Evolutionary conservation across 2,329 filamentous ascomycete genomes (phyloP).

Genomic region (Arthrobotrys entomopaga): DNA sequence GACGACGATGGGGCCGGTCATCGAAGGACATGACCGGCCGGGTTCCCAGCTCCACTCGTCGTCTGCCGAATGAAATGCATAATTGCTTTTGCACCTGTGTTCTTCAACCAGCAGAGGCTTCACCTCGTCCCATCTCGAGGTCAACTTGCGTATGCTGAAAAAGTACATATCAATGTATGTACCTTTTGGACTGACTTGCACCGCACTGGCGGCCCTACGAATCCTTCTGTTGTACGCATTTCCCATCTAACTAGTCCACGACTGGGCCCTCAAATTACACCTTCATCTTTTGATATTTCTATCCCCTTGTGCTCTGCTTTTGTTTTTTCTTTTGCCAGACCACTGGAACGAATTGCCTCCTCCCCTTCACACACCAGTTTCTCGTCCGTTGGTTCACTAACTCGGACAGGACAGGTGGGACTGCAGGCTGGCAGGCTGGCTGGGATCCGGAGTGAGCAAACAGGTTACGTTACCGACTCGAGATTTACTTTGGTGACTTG

Average conservation of each 20-base stretch:
- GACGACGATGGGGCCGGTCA: slow-evolving; percentile 20
- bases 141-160: neutral
- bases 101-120: slow-evolving; percentile 37
- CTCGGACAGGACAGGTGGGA: neutral
- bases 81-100: slow-evolving; percentile 43
- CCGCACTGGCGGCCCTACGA: slow-evolving; percentile 33
- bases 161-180: too few species aligned
- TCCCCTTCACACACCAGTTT: slow-evolving; percentile 30
- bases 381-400: slow-evolving; percentile 7
- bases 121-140: slow-evolving; percentile 49
- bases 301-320: neutral
- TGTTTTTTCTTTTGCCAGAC: slow-evolving; percentile 26
- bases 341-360: slow-evolving; percentile 16
- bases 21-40: slow-evolving; percentile 36
- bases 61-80: slow-evolving; percentile 20
- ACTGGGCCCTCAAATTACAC: slow-evolving; percentile 13
- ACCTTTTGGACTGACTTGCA: neutral
- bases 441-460: neutral
- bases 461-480: too few species aligned
- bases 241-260: slow-evolving; percentile 7
- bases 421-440: neutral
- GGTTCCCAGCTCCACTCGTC: slow-evolving; percentile 22
- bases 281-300: too few species aligned
- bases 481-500: slow-evolving; percentile 5
- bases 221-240: slow-evolving; percentile 4